Evolutionary conservation across 2,329 filamentous ascomycete species (phyloP).

Genomic region (Exophiala viscosa): DNA sequence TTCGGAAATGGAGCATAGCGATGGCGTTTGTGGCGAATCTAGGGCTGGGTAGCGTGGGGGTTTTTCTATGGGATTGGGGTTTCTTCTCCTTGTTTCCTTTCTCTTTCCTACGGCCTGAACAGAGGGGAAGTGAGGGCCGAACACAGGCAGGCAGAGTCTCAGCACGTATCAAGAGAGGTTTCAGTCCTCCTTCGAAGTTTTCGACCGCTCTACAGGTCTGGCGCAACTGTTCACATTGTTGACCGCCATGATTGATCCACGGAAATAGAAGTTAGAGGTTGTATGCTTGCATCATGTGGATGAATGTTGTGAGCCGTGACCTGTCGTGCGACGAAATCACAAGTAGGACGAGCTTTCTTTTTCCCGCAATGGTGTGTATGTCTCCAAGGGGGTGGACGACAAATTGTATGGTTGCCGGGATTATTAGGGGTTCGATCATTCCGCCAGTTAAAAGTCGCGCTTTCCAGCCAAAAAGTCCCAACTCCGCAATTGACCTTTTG

Average conservation of each 20-base stretch:
- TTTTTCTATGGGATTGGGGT: slow-evolving; percentile 26
- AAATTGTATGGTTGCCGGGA: slow-evolving; percentile 1
- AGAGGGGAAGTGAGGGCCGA: slow-evolving; percentile 8
- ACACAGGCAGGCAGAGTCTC: slow-evolving; percentile 5
- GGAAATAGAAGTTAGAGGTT: not conserved
- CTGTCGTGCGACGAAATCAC: slow-evolving; percentile 16
- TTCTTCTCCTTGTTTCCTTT: slow-evolving; percentile 16
- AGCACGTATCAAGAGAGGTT: slow-evolving; percentile 12
- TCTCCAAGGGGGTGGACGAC: slow-evolving; percentile 13
- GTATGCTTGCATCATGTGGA: slow-evolving; percentile 3
- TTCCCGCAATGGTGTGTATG: not conserved
- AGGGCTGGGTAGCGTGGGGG: slow-evolving; percentile 31
- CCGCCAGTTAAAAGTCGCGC: not conserved
- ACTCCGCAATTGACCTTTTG: not conserved
- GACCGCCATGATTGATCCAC: not conserved
- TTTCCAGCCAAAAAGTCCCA: not conserved
- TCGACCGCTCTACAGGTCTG: slow-evolving; percentile 18
- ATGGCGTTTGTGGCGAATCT: slow-evolving; percentile 21
- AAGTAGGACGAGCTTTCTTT: too few relatives aligned
- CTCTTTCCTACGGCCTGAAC: not conserved
- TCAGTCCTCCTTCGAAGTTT: slow-evolving; percentile 21
- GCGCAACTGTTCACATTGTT: not conserved
- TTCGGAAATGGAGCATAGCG: slow-evolving; percentile 22
- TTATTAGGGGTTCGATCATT: not conserved
- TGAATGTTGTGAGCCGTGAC: slow-evolving; percentile 7